A percentile compares a stretch with the other conserved stretches of the same genome.
phyloP scores from a whole-genome alignment of 2,329 filamentous ascomycete genomes.

The Tolypocladium amazonense region DNA sequence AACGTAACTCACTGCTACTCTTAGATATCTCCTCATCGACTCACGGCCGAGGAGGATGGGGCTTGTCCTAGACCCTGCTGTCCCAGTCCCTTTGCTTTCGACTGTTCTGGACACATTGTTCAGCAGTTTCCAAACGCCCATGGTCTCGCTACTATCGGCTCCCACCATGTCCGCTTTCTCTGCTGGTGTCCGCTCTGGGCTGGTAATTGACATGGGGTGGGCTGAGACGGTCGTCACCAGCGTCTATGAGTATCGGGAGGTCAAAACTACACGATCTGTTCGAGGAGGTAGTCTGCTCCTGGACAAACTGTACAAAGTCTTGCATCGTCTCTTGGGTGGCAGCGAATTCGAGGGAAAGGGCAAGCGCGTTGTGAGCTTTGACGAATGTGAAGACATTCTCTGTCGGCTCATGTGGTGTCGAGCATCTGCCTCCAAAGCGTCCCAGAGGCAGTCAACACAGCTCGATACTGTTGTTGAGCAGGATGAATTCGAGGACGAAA shows the following conservation, averaged over 20 bases:
- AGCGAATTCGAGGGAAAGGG: constrained; percentile 17
- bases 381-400: constrained; percentile 72
- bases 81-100: constrained; percentile 71
- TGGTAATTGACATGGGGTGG: constrained; percentile 91
- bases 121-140: constrained; percentile 66
- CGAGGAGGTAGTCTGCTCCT: constrained; percentile 65
- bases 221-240: constrained; percentile 76
- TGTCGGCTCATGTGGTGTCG: constrained; percentile 70
- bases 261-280: constrained; percentile 57
- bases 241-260: constrained; percentile 83
- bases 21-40: constrained; percentile 56
- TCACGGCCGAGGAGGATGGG: constrained; percentile 65
- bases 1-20: background rate
- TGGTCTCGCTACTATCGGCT: constrained; percentile 68
- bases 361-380: constrained; percentile 47
- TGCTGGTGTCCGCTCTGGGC: constrained; percentile 73
- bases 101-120: constrained; percentile 71
- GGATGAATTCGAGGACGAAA: constrained; percentile 36
- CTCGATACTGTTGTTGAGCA: constrained; percentile 44
- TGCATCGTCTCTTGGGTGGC: constrained; percentile 28
- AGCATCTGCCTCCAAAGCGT: constrained; percentile 17
- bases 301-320: constrained; percentile 54
- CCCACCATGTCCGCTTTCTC: constrained; percentile 65
- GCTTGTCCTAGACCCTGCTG: constrained; percentile 64
- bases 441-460: constrained; percentile 26